These are phyloP conservation scores for Paragyromitra xinjiangensis DNA, from an alignment of 495 filamentous ascomycete species.

Conservation along the genomic window DNA sequence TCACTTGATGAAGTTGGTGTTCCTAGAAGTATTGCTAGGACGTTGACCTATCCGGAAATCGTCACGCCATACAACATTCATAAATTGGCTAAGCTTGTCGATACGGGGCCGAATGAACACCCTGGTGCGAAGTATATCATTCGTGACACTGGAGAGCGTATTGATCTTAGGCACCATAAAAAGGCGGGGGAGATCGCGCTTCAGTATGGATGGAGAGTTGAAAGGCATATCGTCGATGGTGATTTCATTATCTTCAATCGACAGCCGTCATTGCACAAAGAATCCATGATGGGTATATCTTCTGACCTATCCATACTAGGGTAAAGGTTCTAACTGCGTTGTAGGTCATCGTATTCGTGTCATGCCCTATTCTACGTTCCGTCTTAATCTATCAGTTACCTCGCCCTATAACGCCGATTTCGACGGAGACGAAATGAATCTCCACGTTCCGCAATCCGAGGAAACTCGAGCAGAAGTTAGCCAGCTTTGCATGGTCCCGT, in stretches of 20 bases:
- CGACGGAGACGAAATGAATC: constrained; percentile 99
- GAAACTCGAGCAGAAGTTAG: constrained; percentile 93
- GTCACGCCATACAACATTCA: constrained; percentile 98
- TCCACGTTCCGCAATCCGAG: constrained; percentile 97
- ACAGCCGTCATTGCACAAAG: constrained; percentile 97
- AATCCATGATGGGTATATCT: constrained; percentile 92
- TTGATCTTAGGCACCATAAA: constrained; percentile 91
- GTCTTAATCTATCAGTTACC: constrained; percentile 95
- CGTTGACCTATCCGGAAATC: constrained; percentile 93
- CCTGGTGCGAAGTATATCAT: constrained; percentile 96
- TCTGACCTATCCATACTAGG: not conserved
- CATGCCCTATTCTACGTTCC: constrained; percentile 98
- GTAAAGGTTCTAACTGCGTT: constrained; percentile 24
- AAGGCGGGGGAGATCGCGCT: constrained; percentile 81
- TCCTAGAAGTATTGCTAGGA: constrained; percentile 84
- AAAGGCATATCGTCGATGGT: constrained; percentile 92
- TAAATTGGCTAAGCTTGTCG: constrained; percentile 84
- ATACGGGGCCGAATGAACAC: constrained; percentile 91
- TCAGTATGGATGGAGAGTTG: constrained; percentile 97
- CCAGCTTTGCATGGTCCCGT: constrained; percentile 92
- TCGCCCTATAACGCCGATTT: constrained; percentile 99
- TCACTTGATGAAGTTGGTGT: constrained; percentile 97
- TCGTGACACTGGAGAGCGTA: constrained; percentile 86
- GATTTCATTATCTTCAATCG: constrained; percentile 99
- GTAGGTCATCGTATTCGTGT: constrained; percentile 82